Evolutionary conservation across 805 yeast genomes (phyloP), one percentile per base, ranked within the genome.

Genomic region (Groenewaldozyma salmanticensis): DNA sequence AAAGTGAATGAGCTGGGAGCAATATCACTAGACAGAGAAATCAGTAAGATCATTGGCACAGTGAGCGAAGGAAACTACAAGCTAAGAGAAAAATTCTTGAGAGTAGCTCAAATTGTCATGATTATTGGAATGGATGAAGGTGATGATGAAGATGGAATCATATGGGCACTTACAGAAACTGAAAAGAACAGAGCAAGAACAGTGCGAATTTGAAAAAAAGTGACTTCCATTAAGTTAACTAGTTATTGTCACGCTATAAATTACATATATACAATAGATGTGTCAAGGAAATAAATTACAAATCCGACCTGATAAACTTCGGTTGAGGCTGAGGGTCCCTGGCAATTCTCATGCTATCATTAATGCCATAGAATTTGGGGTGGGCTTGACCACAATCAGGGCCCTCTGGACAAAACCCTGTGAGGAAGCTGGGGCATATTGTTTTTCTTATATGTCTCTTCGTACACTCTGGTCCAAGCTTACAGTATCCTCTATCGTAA

Each of bases 351-450:
- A 61, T 60, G n/a, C 54, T 45, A 37, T 61, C 65, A 44, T 55
- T 60, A 35, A 61, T 61, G 15, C 54, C 60, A 18, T 57, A 37
- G 39, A 84, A 85, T 53, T 75, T 75, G 1, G 96, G 96, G 67
- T 92, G 98, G n/a, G 79, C 74, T 51, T 71, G 52, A 73, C 72
- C 72, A 60, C 94, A 85, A 27, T 73, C 75, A 2, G 77, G 75
- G 1, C 97, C 97, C 53, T 77, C 71, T 1, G 96, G 96, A 63
- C 97, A 90, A 57, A 90, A 90, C 1, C 99, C 98, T 0, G 88
- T 77, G 40, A 92, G 57, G 60, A 75, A 92, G 40, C 79, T 65
- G 15, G 81, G 88, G 62, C 99, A 92, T 42, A 83, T 57, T 5
- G 73, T 71, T 52, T 79, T 79, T 45, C 87, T 68, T 5, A 84